Conservation (phyloP, 805 yeast species). For the Limtongozyma cylindracea region DNA sequence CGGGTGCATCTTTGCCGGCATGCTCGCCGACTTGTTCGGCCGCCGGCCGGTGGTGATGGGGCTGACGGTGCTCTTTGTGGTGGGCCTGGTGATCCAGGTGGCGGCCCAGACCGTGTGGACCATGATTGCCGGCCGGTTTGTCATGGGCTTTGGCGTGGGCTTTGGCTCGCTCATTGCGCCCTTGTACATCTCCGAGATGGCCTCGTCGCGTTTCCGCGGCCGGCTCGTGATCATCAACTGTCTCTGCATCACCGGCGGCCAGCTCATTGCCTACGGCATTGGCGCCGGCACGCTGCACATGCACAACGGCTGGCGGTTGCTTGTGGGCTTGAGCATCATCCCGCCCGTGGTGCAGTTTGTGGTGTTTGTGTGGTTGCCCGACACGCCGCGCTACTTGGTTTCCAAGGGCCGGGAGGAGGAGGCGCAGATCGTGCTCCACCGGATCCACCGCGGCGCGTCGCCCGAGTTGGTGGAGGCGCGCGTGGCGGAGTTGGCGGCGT, state of each 20-base stretch:
- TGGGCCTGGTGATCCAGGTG: conserved; percentile 72
- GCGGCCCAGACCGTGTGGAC: conserved; percentile 66
- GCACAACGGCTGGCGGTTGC: conserved; percentile 74
- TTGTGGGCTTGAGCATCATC: conserved; percentile 74
- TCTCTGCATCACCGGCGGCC: conserved; percentile 85
- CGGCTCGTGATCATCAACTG: conserved; percentile 75
- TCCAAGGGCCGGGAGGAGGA: conserved; percentile 36
- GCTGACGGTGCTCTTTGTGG: conserved; percentile 57
- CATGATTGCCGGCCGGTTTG: conserved; percentile 76
- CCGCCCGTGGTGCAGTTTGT: conserved; percentile 64
- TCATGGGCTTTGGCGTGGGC: conserved; percentile 95
- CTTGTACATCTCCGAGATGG: conserved; percentile 71
- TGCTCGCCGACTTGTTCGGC: conserved; percentile 62
- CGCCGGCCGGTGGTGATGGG: conserved; percentile 66
- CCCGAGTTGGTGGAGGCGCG: conserved; percentile 39
- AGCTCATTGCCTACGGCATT: conserved; percentile 77
- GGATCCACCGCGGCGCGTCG: conserved; percentile 36
- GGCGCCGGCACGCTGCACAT: conserved; percentile 68
- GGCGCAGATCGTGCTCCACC: conserved; percentile 42
- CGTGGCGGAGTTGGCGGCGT: conserved; percentile 33
- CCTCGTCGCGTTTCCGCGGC: conserved; percentile 83
- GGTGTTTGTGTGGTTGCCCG: conserved; percentile 72
- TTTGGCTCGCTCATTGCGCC: conserved; percentile 90
- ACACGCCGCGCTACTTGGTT: conserved; percentile 79
- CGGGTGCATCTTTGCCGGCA: conserved; percentile 58